Base-by-base conservation (phyloP, 2,329 filamentous ascomycete genomes). In the Penicillium sp. region DNA sequence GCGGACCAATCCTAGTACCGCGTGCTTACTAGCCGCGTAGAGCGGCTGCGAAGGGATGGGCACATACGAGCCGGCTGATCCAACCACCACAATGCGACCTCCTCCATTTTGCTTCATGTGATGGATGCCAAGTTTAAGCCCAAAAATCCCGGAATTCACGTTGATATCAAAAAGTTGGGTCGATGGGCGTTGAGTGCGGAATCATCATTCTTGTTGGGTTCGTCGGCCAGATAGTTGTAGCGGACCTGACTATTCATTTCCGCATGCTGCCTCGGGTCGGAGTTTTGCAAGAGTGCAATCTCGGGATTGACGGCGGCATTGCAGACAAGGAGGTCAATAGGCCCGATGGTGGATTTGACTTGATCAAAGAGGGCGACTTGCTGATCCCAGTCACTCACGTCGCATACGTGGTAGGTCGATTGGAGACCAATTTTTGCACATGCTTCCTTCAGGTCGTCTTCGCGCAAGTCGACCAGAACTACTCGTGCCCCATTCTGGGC, bases 241-340 rank as follows among this genome's bases (percentile, higher is more conserved):
- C 51, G 46, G 7, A 60, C 56, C 26, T 60, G 54, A 6, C 43
- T 18, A 22, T 56, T 58, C 54, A 61, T 58, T 20, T 57, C 40
- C 15, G 44, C n/a, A 15, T 54, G 51, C 29, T 54, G 29, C 9
- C 48, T 49, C 6, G 12, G 14, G 22, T 60, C 49, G 14, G 45
- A 47, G 20, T 5, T 45, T 11, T 55, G 55, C 22, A 63, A 46
- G 2, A 61, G 51, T 2, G 62, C 9, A 9, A 64, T 47, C 33
- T 64, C 62, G 2, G 62, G 62, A 26, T 64, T 64, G 45, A 60
- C 47, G 20, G 49, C 56, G 12, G 58, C 62, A 45, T 62, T 60
- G 49, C 59, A 65, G 12, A 63, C 49, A 5, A 65, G 49, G 3
- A 60, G 31, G 15, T 51, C 27, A 23, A 65, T 56, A 0, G 53